A percentile compares a stretch with the other conserved stretches of the same genome.
Evolutionary conservation across 352 stramenopile genomes (phyloP).

Genomic region (Phytopythium oedochilum): DNA sequence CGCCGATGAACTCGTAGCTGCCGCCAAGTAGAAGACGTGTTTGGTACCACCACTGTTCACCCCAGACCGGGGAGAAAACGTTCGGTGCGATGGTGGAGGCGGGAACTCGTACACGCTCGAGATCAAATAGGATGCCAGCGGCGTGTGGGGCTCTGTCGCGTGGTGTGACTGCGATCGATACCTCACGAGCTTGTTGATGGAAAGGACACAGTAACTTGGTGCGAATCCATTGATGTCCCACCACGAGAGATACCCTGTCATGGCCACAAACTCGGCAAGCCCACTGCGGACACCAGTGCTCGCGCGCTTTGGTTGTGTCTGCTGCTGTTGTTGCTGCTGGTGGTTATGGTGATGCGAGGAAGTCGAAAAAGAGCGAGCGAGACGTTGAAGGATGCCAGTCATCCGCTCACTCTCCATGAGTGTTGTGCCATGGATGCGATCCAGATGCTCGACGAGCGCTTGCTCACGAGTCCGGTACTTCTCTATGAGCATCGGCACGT

Average conservation of each 20-base stretch:
- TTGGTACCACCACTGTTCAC: not conserved
- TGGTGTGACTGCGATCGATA: conserved; percentile 38
- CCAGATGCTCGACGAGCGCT: conserved; percentile 52
- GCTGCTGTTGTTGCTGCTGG: not conserved
- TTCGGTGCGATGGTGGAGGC: conserved; percentile 8
- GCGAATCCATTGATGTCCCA: conserved; percentile 12
- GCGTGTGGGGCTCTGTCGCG: conserved; percentile 29
- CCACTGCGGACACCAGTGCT: conserved; percentile 29
- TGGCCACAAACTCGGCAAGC: conserved; percentile 35
- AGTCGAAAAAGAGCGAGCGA: conserved; percentile 4
- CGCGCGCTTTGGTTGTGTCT: conserved; percentile 6
- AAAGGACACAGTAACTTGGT: conserved; percentile 38
- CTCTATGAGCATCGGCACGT: conserved; percentile 49
- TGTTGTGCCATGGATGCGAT: conserved; percentile 58
- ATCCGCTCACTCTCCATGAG: conserved; percentile 32
- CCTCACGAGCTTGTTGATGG: conserved; percentile 46
- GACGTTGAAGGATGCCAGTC: conserved; percentile 17
- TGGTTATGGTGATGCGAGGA: conserved; percentile 1
- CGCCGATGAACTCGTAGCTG: not conserved
- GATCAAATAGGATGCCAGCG: conserved; percentile 33
- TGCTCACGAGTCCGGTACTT: conserved; percentile 45
- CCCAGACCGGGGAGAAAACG: not conserved
- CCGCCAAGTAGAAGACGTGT: conserved; percentile 2
- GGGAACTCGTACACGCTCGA: conserved; percentile 39
- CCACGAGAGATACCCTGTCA: conserved; percentile 40